phyloP scores from a whole-genome alignment of 1,284 basidiomycete species.

The Earliella scabrosa region DNA sequence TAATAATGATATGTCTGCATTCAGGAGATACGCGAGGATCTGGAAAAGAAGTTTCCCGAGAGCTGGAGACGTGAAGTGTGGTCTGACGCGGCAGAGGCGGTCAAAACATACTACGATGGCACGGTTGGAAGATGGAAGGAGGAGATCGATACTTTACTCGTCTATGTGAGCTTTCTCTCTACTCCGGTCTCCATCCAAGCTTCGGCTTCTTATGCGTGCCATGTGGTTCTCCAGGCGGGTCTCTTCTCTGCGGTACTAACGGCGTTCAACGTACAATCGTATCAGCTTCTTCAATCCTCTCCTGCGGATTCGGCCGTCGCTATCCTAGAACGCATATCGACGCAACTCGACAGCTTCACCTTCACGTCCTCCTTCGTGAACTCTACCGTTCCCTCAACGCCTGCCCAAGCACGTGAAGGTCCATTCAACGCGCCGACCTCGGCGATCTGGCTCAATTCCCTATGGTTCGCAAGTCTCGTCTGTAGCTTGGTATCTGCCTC shows the following conservation, averaged over 20 bases:
- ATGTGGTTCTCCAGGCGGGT: constrained; percentile 9
- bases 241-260: constrained; percentile 16
- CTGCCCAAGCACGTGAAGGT: not conserved
- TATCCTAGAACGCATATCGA: constrained; percentile 4
- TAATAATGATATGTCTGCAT: no score
- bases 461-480: constrained; percentile 23
- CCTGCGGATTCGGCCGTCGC: not conserved
- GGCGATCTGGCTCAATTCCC: constrained; percentile 13
- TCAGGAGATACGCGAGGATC: no score
- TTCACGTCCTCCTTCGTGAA: constrained; percentile 7
- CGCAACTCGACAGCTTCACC: constrained; percentile 9
- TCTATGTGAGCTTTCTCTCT: constrained; percentile 4
- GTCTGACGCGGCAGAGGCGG: not conserved
- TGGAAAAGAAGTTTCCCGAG: no score
- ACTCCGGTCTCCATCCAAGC: no score
- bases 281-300: constrained; percentile 6
- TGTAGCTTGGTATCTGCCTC: constrained; percentile 15
- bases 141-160: constrained; percentile 16
- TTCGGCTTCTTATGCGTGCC: no score
- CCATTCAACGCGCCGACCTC: not conserved
- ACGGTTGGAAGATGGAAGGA: constrained; percentile 9
- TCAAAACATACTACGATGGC: constrained; percentile 7
- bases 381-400: not conserved
- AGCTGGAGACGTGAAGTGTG: no score
- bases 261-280: constrained; percentile 13